A percentile compares a stretch with the other conserved stretches of the same genome.
phyloP scores from a whole-genome alignment of 345 rosid genomes.

The Eucalyptus virginea region DNA sequence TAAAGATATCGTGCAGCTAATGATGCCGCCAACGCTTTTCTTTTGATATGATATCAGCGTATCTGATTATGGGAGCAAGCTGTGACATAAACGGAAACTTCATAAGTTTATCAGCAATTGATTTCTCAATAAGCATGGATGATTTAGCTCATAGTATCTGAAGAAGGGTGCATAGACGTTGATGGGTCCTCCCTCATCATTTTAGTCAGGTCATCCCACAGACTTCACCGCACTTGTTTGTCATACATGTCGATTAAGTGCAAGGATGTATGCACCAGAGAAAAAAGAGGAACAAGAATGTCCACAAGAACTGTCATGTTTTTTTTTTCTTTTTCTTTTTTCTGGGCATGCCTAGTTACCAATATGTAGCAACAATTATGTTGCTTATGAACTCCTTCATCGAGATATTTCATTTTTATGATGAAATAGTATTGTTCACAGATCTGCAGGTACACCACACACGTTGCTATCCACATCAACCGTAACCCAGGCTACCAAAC shows the following conservation, averaged over 20 bases:
- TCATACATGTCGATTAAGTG: neutral
- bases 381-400: neutral
- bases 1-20: neutral
- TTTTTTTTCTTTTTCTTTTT: neutral
- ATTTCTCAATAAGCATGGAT: neutral
- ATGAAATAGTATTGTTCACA: neutral
- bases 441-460: neutral
- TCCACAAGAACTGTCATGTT: neutral
- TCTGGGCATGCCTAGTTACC: neutral
- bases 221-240: neutral
- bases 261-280: neutral
- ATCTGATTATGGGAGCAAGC: neutral
- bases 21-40: neutral
- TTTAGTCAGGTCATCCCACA: slow-evolving; percentile 18
- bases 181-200: neutral
- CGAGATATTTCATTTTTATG: neutral
- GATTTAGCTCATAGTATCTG: neutral
- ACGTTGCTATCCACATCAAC: neutral
- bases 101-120: neutral
- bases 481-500: neutral
- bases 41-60: neutral
- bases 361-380: neutral
- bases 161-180: neutral
- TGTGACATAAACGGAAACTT: neutral
- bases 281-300: neutral